Evolutionary conservation across 352 stramenopile genomes (phyloP).

Genomic region (Elongisporangium undulatum): DNA sequence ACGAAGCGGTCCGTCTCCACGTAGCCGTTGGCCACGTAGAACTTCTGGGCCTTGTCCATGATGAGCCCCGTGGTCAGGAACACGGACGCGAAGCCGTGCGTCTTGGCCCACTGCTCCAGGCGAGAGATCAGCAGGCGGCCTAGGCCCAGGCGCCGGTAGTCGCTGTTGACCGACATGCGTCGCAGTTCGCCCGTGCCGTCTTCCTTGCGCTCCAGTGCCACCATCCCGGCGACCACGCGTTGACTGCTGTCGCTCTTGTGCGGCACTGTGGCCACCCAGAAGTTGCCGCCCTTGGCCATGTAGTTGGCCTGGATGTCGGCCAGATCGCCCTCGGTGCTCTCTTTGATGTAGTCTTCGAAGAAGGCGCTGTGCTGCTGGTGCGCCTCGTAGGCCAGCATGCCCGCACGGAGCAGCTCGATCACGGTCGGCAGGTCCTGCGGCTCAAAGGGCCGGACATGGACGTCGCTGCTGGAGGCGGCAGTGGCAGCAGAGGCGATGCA

Average conservation of each 20-base stretch:
- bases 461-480: conserved; percentile 1
- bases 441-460: conserved; percentile 16
- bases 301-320: conserved; percentile 21
- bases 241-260: conserved; percentile 1
- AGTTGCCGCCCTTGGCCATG: conserved; percentile 34
- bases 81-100: conserved; percentile 21
- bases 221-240: conserved; percentile 29
- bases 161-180: conserved; percentile 33
- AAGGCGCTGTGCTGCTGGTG: conserved; percentile 4
- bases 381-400: conserved; percentile 16
- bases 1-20: conserved; percentile 10
- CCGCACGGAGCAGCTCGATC: conserved; percentile 18
- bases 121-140: conserved; percentile 28
- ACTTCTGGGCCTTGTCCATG: conserved; percentile 25
- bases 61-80: conserved; percentile 27
- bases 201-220: conserved; percentile 29
- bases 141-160: conserved; percentile 31
- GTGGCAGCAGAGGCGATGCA: neutral
- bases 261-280: conserved; percentile 28
- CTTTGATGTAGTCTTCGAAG: conserved; percentile 9
- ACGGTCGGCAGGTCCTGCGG: conserved; percentile 13
- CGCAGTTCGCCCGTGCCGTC: conserved; percentile 31
- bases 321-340: conserved; percentile 21
- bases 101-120: conserved; percentile 35
- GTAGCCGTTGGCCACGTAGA: conserved; percentile 34